Evolutionary conservation across 805 yeast genomes (phyloP).

Genomic region (Dipodascus albidus): DNA sequence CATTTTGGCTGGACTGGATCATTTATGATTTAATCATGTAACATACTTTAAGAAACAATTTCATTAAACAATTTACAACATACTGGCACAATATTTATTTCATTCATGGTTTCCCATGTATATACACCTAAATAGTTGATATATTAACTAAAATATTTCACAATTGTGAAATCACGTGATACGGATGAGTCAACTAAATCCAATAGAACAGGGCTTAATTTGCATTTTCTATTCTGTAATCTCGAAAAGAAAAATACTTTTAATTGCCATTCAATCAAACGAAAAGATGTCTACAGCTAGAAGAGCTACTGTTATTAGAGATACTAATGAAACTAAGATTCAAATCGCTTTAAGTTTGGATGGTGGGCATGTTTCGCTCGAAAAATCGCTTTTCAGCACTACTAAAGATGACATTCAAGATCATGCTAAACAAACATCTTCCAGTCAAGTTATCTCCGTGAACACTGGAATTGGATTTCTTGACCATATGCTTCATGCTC

Average conservation of each 20-base stretch:
- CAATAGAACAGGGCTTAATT: neutral
- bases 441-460: conserved; percentile 62
- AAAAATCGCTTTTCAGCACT: conserved; percentile 40
- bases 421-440: conserved; percentile 61
- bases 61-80: no score
- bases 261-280: no score
- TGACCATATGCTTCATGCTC: conserved; percentile 95
- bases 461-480: conserved; percentile 91
- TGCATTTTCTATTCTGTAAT: no score
- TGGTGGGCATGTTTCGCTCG: conserved; percentile 68
- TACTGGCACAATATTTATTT: neutral
- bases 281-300: no score
- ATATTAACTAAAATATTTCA: no score
- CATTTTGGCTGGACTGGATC: conserved; percentile 6
- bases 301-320: conserved; percentile 44
- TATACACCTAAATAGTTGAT: no score
- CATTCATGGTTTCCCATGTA: no score
- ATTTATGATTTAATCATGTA: neutral
- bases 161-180: neutral
- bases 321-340: conserved; percentile 89
- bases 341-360: conserved; percentile 74
- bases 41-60: no score
- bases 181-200: neutral
- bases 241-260: no score
- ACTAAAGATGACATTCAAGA: conserved; percentile 20